phyloP scores from a whole-genome alignment of 345 rosid genomes.

The Murraya paniculata region DNA sequence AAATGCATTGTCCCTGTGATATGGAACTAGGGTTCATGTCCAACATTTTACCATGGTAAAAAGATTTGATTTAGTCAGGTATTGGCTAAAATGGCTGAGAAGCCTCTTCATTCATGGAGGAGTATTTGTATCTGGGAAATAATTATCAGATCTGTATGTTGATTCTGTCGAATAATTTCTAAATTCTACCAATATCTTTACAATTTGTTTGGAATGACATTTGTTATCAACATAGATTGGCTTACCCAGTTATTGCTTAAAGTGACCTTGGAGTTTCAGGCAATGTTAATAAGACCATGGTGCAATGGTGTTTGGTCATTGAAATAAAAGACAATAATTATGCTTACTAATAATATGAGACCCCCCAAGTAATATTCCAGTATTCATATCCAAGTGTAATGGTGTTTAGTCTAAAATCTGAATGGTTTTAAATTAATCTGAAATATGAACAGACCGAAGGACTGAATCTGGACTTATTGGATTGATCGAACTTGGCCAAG shows the following conservation, averaged over 20 bases:
- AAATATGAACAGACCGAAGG: too few species aligned
- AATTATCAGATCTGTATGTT: background rate
- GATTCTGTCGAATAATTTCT: background rate
- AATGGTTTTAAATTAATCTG: too few species aligned
- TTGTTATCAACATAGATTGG: conserved; percentile 1
- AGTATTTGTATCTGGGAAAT: background rate
- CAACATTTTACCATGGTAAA: background rate
- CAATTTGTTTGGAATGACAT: background rate
- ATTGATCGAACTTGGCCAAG: too few species aligned
- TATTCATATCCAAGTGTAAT: too few species aligned
- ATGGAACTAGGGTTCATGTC: background rate
- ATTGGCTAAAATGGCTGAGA: background rate
- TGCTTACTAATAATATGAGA: too few species aligned
- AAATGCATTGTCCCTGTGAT: background rate
- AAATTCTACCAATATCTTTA: background rate
- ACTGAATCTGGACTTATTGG: too few species aligned
- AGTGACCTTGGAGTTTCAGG: background rate
- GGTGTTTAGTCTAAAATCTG: too few species aligned
- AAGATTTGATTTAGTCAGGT: background rate
- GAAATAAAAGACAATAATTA: too few species aligned
- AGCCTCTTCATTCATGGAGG: background rate
- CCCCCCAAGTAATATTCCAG: too few species aligned
- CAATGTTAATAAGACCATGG: background rate
- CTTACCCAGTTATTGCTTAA: background rate
- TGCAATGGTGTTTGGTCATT: background rate